phyloP scores from a whole-genome alignment of 176 grass and related monocot species.

The Puya raimondii region DNA sequence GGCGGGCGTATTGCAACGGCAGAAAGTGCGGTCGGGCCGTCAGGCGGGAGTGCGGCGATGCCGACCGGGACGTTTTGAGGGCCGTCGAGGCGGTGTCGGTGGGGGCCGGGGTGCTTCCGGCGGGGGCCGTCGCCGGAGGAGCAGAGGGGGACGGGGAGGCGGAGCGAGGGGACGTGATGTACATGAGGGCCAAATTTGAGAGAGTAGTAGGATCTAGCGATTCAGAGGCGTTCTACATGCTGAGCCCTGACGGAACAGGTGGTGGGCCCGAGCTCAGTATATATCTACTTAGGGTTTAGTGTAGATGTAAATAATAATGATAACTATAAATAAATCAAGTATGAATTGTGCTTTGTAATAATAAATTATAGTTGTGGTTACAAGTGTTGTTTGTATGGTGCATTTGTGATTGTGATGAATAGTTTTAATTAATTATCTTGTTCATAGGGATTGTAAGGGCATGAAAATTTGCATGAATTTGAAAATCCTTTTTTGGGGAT shows the following conservation, averaged over 20 bases:
- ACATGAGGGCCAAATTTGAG: slow-evolving; percentile 88
- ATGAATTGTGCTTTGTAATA: neutral
- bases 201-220: slow-evolving; percentile 74
- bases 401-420: too few relatives aligned
- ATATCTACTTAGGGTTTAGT: slow-evolving; percentile 70
- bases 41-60: slow-evolving; percentile 55
- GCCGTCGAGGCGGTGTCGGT: slow-evolving; percentile 69
- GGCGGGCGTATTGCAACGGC: slow-evolving; percentile 87
- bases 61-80: slow-evolving; percentile 59
- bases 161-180: slow-evolving; percentile 64
- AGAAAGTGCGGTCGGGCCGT: slow-evolving; percentile 83
- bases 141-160: slow-evolving; percentile 6
- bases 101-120: slow-evolving; percentile 73
- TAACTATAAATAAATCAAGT: neutral
- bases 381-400: too few relatives aligned
- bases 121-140: slow-evolving; percentile 5
- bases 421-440: too few relatives aligned
- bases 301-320: neutral
- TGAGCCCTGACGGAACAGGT: slow-evolving; percentile 58
- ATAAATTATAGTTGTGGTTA: neutral
- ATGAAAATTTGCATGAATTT: too few relatives aligned
- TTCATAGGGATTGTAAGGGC: too few relatives aligned
- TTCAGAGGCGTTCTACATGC: slow-evolving; percentile 92
- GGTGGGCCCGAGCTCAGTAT: slow-evolving; percentile 73
- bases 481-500: too few relatives aligned